These are phyloP conservation scores for Platanthera zijinensis DNA, from an alignment of 106 monocot species.

Conservation along the genomic window DNA sequence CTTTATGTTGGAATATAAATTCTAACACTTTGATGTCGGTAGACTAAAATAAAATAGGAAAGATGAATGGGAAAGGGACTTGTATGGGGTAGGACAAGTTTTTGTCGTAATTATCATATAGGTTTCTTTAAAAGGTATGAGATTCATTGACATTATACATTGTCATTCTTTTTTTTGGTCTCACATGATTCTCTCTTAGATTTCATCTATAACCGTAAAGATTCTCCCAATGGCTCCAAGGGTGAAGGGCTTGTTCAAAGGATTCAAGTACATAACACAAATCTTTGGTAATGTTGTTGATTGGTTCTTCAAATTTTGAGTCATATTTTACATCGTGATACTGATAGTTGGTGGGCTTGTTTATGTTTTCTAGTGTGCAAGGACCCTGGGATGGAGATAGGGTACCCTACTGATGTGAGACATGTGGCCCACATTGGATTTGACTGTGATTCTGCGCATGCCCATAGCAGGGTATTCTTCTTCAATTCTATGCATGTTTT, in stretches of 20 bases:
- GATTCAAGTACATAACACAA: constrained; percentile 58
- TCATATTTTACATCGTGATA: neutral
- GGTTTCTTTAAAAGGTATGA: neutral
- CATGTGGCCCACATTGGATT: constrained; percentile 74
- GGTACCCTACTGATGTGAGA: constrained; percentile 69
- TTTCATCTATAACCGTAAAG: neutral
- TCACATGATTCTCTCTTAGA: neutral
- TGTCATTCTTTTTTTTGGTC: neutral
- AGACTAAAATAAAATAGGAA: neutral
- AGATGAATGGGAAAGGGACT: neutral
- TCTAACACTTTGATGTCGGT: neutral
- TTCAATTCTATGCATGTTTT: neutral
- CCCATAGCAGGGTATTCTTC: constrained; percentile 57
- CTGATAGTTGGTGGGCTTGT: neutral
- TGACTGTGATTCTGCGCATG: constrained; percentile 29
- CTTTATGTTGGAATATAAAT: neutral
- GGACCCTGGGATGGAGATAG: constrained; percentile 70
- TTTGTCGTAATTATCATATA: neutral
- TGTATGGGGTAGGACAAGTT: neutral
- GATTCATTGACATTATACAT: no score
- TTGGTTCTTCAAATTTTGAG: neutral
- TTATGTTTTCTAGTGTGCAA: constrained; percentile 34
- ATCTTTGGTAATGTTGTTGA: constrained; percentile 43
- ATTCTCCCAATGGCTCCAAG: constrained; percentile 27
- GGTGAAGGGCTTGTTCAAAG: constrained; percentile 73